These are phyloP conservation scores for Santalum album DNA, from an alignment of 164 flowering plant species.

Conservation along the genomic window DNA sequence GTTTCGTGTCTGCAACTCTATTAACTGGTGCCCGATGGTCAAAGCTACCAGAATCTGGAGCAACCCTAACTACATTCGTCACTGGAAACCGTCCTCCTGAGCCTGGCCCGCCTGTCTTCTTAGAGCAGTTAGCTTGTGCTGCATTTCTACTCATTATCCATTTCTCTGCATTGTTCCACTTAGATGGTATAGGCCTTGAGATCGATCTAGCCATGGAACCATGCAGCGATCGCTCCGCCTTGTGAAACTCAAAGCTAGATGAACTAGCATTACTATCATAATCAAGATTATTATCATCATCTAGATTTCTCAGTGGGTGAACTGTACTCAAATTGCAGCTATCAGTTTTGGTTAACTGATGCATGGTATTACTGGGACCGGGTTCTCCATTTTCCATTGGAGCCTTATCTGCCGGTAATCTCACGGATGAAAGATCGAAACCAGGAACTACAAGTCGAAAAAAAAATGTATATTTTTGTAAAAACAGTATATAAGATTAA, in stretches of 20 bases:
- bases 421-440: constrained; percentile 16
- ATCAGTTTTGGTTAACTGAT: constrained; percentile 25
- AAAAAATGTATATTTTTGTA: not conserved
- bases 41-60: constrained; percentile 39
- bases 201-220: constrained; percentile 31
- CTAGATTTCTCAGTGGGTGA: constrained; percentile 44
- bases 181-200: constrained; percentile 63
- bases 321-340: constrained; percentile 38
- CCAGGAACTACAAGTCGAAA: constrained; percentile 18
- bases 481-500: too few species aligned
- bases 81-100: constrained; percentile 30
- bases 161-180: constrained; percentile 97
- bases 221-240: constrained; percentile 51
- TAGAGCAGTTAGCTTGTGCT: constrained; percentile 26
- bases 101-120: constrained; percentile 29
- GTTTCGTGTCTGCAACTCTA: constrained; percentile 28
- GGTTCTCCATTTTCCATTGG: constrained; percentile 20
- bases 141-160: constrained; percentile 68
- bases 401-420: constrained; percentile 11
- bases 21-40: constrained; percentile 26
- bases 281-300: constrained; percentile 72
- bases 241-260: constrained; percentile 91
- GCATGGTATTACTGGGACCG: constrained; percentile 18
- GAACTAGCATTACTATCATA: constrained; percentile 89
- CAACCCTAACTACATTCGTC: constrained; percentile 36